A percentile compares a stretch with the other conserved stretches of the same genome.
phyloP scores from a whole-genome alignment of 148 eudicot genomes.

The Amaranthus cruentus region DNA sequence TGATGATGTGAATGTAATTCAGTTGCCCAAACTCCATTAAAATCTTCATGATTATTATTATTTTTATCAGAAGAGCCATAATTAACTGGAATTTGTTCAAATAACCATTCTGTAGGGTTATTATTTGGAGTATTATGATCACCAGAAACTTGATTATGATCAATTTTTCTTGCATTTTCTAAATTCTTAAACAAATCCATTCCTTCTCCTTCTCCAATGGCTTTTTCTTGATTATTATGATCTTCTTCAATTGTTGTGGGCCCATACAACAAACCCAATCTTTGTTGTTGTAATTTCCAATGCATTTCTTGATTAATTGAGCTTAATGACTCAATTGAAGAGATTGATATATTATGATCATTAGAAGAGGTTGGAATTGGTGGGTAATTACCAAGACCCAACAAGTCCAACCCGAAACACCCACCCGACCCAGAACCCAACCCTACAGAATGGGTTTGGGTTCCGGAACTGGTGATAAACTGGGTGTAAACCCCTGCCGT shows the following conservation, averaged over 20 bases:
- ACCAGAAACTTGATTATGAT: conserved; percentile 17
- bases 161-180: conserved; percentile 24
- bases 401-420: conserved; percentile 22
- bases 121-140: neutral
- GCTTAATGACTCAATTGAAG: conserved; percentile 81
- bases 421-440: neutral
- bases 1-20: conserved; percentile 26
- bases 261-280: conserved; percentile 50
- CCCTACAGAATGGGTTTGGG: neutral
- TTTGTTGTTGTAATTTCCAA: conserved; percentile 78
- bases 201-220: neutral
- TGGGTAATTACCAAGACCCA: conserved; percentile 15
- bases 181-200: conserved; percentile 46
- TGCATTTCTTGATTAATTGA: conserved; percentile 81
- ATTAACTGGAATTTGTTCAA: conserved; percentile 32
- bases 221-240: conserved; percentile 11
- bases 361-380: neutral
- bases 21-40: conserved; percentile 45
- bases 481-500: conserved; percentile 29
- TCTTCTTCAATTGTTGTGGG: conserved; percentile 25
- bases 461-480: conserved; percentile 14
- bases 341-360: conserved; percentile 21
- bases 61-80: neutral
- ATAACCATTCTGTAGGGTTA: conserved; percentile 53
- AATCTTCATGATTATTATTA: conserved; percentile 15